Base-by-base conservation (phyloP, 257 asterid species). In the Solanum lignicaule region DNA sequence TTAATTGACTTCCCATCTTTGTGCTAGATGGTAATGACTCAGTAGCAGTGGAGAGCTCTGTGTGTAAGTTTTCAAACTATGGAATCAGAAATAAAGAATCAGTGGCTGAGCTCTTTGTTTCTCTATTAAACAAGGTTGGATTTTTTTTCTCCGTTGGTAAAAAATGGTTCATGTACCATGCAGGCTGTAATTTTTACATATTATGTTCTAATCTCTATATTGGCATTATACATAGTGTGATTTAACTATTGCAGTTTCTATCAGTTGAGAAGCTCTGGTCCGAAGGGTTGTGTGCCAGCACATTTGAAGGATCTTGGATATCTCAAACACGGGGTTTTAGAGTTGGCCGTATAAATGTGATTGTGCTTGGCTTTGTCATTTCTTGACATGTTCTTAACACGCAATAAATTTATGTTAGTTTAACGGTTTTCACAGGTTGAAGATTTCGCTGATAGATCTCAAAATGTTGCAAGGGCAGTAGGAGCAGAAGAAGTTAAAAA, bases 401-500 rank as follows among this genome's bases (percentile, higher is more conserved):
- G 86, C 79, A 58, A 25, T 72, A 39, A 87, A 74, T 83, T 86
- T 60, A 55, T 55, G 76, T 81, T 86, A 39, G 55, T 88, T 66
- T 71, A 16, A 87, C 43, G 74, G 29, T 84, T 82, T 79, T 79
- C 46, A 31, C 95, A 96, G 99, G 97, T 96, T 79, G 98, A 96
- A 91, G 99, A 96, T 93, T 95, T 96, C 65, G 91, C 94, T 13
- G 97, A 95, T 72, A 92, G 82, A 46, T 90, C 98, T 55, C 98
- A 96, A 88, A 96, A 96, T 87, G 98, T 95, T n/a, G 92, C 99
- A 27, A 93, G 99, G 91, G 98, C 98, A 85, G 98, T 95, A 55
- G 96, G 97, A 87, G 90, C 69, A 90, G 38, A 86, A 48, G 94
- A 94, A 90, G 94, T 90, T 82, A 96, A 94, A 89, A 88, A 78